phyloP scores from a whole-genome alignment of 2,329 filamentous ascomycete species.

The Dothideomycetes sp. region DNA sequence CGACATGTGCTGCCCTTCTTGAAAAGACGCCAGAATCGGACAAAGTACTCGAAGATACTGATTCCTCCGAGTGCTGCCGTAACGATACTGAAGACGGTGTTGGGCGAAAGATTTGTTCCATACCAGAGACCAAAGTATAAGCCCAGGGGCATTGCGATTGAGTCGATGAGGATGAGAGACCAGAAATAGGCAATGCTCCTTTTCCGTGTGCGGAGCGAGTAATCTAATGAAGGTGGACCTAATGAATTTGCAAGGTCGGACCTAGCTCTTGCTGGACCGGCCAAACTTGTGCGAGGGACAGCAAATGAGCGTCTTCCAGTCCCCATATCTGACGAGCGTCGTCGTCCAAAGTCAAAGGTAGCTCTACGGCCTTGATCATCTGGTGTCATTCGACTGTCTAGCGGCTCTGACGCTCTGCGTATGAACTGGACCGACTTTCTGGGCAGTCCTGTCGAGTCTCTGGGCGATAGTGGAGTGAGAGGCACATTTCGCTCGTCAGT shows the following conservation, averaged over 20 bases:
- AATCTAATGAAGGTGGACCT: conserved; percentile 43
- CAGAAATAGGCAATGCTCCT: conserved; percentile 48
- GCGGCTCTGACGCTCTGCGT: background rate
- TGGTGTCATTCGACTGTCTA: background rate
- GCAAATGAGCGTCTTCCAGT: conserved; percentile 4
- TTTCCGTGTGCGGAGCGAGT: conserved; percentile 43
- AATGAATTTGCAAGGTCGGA: background rate
- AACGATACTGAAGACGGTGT: conserved; percentile 43
- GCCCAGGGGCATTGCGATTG: conserved; percentile 45
- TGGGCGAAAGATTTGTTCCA: conserved; percentile 38
- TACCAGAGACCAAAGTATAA: conserved; percentile 54
- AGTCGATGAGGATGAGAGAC: conserved; percentile 48
- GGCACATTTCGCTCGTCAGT: background rate
- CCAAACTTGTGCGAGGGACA: conserved; percentile 4
- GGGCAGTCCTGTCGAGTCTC: background rate
- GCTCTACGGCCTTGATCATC: background rate
- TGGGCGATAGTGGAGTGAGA: background rate
- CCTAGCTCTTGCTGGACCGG: conserved; percentile 4
- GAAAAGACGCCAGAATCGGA: conserved; percentile 38
- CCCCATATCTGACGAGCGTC: background rate
- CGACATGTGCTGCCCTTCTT: conserved; percentile 42
- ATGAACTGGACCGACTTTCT: background rate
- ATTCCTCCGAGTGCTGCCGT: conserved; percentile 42
- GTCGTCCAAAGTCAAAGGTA: background rate
- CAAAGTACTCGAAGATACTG: conserved; percentile 43